Conservation (phyloP, 352 stramenopile genomes). For the Phytophthora colocasiae region DNA sequence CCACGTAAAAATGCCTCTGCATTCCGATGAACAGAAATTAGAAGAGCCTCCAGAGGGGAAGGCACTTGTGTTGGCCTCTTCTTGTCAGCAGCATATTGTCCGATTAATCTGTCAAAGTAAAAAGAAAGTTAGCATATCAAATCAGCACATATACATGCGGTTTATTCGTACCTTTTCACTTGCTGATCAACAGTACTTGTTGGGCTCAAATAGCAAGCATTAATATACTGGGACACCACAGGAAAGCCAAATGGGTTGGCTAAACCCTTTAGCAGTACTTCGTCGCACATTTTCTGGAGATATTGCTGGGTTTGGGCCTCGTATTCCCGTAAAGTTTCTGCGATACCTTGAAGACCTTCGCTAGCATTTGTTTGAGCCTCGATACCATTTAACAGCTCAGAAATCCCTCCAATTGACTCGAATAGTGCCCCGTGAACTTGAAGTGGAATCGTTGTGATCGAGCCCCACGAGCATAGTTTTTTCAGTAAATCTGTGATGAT, state of each 20-base stretch:
- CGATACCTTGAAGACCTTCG: conserved; percentile 43
- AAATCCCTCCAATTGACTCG: conserved; percentile 78
- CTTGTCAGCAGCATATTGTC: conserved; percentile 60
- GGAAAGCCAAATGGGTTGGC: conserved; percentile 81
- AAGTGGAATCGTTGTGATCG: conserved; percentile 78
- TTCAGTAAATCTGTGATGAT: conserved; percentile 71
- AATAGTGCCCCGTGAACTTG: conserved; percentile 84
- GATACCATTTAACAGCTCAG: conserved; percentile 71
- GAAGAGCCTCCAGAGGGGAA: conserved; percentile 66
- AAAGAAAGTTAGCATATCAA: conserved; percentile 9
- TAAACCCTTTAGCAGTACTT: conserved; percentile 79
- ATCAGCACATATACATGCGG: not conserved
- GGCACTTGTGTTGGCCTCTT: conserved; percentile 47
- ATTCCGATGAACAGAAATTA: conserved; percentile 76
- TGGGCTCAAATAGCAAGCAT: conserved; percentile 75
- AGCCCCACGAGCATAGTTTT: conserved; percentile 63
- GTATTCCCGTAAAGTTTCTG: conserved; percentile 53
- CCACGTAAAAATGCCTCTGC: conserved; percentile 79
- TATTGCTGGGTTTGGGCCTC: conserved; percentile 62
- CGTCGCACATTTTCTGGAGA: conserved; percentile 66
- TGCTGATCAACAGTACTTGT: conserved; percentile 57
- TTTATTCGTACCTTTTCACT: conserved; percentile 65
- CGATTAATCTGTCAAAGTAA: conserved; percentile 53
- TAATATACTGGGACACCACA: conserved; percentile 84
- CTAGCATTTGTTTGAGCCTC: conserved; percentile 34